A percentile compares a stretch with the other conserved stretches of the same genome.
phyloP scores from a whole-genome alignment of 257 asterid genomes.

The Nicotiana attenuata region DNA sequence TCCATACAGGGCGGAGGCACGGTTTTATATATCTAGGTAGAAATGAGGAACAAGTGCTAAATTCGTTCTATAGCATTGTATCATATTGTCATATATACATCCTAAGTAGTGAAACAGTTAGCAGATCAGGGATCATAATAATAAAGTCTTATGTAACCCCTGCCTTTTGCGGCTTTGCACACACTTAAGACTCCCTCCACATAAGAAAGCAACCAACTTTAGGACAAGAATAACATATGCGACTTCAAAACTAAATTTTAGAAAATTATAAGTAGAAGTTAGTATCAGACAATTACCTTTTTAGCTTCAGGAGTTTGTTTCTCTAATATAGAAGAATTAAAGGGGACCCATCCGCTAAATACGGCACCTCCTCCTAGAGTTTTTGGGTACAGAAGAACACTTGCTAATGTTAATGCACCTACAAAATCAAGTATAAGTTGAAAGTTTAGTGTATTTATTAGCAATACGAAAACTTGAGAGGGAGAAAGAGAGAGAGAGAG shows the following conservation, averaged over 20 bases:
- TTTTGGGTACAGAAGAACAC: slow-evolving; percentile 79
- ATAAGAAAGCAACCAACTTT: background rate
- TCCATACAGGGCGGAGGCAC: background rate
- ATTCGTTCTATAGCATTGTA: background rate
- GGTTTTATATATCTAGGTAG: too few species aligned
- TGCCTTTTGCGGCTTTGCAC: background rate
- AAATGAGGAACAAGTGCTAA: background rate
- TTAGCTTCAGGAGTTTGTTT: slow-evolving; percentile 65
- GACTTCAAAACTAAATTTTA: background rate
- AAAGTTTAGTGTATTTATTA: background rate
- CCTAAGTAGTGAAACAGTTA: background rate
- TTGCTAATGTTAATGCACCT: slow-evolving; percentile 96
- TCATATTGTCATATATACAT: background rate
- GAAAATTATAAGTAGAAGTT: background rate
- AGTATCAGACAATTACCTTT: slow-evolving; percentile 38
- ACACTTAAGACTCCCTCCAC: background rate
- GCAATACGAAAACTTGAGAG: background rate
- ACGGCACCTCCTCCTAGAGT: slow-evolving; percentile 95
- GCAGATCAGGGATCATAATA: background rate
- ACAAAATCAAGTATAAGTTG: background rate
- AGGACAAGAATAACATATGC: background rate
- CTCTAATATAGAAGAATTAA: slow-evolving; percentile 58
- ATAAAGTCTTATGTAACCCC: background rate
- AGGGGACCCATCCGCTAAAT: slow-evolving; percentile 97
- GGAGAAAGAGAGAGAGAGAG: slow-evolving; percentile 16